Evolutionary conservation across 2,329 filamentous ascomycete species (phyloP), one percentile per base, ranked within the genome.

Genomic region (Aschersonia sp.): DNA sequence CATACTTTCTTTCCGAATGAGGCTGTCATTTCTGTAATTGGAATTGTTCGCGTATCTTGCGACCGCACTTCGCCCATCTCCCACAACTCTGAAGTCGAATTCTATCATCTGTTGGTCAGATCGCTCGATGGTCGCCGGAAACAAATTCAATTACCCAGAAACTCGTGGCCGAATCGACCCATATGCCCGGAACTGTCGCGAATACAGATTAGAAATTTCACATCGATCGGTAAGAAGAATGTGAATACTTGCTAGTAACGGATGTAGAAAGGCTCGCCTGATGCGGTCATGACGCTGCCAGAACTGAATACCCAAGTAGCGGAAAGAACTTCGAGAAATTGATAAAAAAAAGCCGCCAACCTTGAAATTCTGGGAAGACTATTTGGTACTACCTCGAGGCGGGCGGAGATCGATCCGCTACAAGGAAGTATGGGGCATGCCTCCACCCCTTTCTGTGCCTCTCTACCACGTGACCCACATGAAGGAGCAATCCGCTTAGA

Each of bases 21-120:
- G 72, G 53, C 89, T 96, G 64, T 98, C 92, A 68, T 98, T 98
- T 60, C 92, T 83, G 70, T 98, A 98, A 69, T 98, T 98, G 49
- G 90, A 97, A 68, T 98, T 98, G 75, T 98, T 98, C 54, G 92
- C 92, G 69, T 98, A 98, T 67, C 92, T 83, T 33, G 90, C 88
- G 46, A 92, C 86, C 6, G 92, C 92, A 62, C 89, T 96, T 52
- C 87, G 81, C 46, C 92, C 92, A 63, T 98, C 92, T 47, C 87
- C 87, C 43, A 97, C 78, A 30, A 88, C 87, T 48, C 90, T 79
- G 60, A 98, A 92, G 64, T 98, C 92, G 65, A 98, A 98, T 67
- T 98, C 90, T 97, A 43, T 14, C 14, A n/a, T n/a, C 10, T 14
- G 14, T n/a, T 7, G 7, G 40, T 8, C 40, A 22, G 6, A 2